Evolutionary conservation across 441 rosid genomes (phyloP), one percentile per base, ranked within the genome.

Genomic region (Syzygium syzygioides): DNA sequence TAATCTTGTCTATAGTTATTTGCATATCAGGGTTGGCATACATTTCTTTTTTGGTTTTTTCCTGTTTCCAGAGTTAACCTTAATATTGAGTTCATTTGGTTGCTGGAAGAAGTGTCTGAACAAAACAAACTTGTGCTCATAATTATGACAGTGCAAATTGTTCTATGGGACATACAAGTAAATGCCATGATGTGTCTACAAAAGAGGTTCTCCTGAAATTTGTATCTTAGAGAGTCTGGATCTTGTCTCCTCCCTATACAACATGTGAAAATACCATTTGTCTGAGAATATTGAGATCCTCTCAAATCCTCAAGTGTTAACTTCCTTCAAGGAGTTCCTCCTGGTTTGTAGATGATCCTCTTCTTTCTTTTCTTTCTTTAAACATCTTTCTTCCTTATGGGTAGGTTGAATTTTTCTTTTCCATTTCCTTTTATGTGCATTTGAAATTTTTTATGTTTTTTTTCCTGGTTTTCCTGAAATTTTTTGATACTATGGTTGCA

Each of bases 401-500:
- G n/a, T 53, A 85, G 57, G 34, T 53, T 53, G 18, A 28, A 30
- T 17, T 85, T 50, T 50, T 85, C 45, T 53, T 85, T 59, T 85
- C 86, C 59, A 85, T 37, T 28, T 85, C 57, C 86, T n/a, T 85
- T 84, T 52, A 84, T 37, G 41, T 87, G 96, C 86, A 53, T 53
- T 30, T 85, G 34, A 85, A 53, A 76, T 20, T 12, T 53, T 53
- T 13, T 37, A 6, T 20, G 25, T n/a, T 17, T 85, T 50, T 53
- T 85, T 17, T 85, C 60, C 86, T 54, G 10, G 59, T 85, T n/a
- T 53, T 53, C 57, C 45, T 53, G 37, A n/a, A n/a, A 11, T 41
- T 23, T 20, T 37, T 84, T 50, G 2, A 55, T 53, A 23, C 45
- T 85, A 28, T 52, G 55, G 86, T 71, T 71, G 80, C 80, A 34